Conservation (phyloP, 1,139 yeast species). For the Saccharomyces hybrid region DNA sequence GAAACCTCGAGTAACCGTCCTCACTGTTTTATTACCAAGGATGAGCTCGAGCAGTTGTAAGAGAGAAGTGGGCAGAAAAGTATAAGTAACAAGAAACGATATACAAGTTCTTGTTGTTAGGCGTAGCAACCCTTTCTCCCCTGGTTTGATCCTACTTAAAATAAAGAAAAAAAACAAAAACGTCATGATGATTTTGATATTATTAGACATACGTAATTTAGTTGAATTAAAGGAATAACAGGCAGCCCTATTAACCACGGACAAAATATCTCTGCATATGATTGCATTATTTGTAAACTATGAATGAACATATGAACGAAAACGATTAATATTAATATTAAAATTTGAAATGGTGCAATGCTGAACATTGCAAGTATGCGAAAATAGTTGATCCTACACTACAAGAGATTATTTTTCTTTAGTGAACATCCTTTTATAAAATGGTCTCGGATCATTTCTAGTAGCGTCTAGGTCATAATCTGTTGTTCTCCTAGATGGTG, state of each 20-base stretch:
- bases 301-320: not conserved
- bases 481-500: constrained; percentile 28
- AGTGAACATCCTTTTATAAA: constrained; percentile 21
- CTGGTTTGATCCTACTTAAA: not conserved
- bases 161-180: not conserved
- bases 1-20: too few relatives aligned
- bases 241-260: not conserved
- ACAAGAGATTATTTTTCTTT: constrained; percentile 19
- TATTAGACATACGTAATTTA: not conserved
- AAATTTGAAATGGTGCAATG: not conserved
- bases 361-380: not conserved
- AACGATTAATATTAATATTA: not conserved
- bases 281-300: not conserved
- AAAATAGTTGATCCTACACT: constrained; percentile 16
- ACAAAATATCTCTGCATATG: not conserved
- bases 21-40: too few relatives aligned
- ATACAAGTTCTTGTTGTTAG: not conserved
- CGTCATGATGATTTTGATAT: not conserved
- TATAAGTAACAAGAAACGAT: too few relatives aligned
- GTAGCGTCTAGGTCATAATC: constrained; percentile 14
- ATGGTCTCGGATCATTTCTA: constrained; percentile 13
- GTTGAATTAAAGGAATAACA: not conserved
- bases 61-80: too few relatives aligned
- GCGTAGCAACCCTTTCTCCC: not conserved
- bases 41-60: too few relatives aligned